phyloP scores from a whole-genome alignment of 768 basidiomycete species.

The Panus rudis region DNA sequence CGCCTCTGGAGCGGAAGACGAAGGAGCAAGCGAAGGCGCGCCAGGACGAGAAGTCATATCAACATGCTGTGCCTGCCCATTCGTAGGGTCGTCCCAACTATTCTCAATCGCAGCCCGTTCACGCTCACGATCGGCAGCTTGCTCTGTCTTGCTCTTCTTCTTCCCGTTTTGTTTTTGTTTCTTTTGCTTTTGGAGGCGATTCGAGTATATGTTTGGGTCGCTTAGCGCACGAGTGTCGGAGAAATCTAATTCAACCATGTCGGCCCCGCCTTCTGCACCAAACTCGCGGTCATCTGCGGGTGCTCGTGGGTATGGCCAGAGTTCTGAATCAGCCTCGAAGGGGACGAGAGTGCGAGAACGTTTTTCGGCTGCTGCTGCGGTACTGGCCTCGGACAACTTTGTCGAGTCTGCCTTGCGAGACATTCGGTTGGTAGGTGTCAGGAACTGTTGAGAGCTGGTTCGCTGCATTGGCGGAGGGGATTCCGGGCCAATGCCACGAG shows the following conservation, averaged over 20 bases:
- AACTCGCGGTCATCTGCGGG: slow-evolving; percentile 33
- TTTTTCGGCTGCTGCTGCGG: not conserved
- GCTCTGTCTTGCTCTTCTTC: slow-evolving; percentile 21
- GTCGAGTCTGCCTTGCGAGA: not conserved
- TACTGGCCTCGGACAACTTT: not conserved
- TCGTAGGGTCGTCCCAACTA: slow-evolving; percentile 51
- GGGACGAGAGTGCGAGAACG: slow-evolving; percentile 38
- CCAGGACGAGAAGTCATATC: not conserved
- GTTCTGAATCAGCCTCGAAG: slow-evolving; percentile 56
- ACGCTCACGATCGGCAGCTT: slow-evolving; percentile 28
- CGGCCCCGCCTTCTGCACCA: slow-evolving; percentile 33
- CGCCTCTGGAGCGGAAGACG: slow-evolving; percentile 2
- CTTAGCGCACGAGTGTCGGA: slow-evolving; percentile 67
- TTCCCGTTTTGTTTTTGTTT: slow-evolving; percentile 19
- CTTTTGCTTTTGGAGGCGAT: slow-evolving; percentile 17
- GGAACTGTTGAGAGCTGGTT: slow-evolving; percentile 1
- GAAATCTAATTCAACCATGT: slow-evolving; percentile 73
- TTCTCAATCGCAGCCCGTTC: slow-evolving; percentile 46
- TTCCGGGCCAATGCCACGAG: slow-evolving; percentile 24
- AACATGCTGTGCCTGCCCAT: slow-evolving; percentile 7
- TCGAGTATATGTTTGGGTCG: slow-evolving; percentile 51
- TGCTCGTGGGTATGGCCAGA: slow-evolving; percentile 63
- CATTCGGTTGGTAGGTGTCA: slow-evolving; percentile 4
- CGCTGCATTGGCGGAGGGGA: slow-evolving; percentile 7
- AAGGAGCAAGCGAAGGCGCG: slow-evolving; percentile 1